Evolutionary conservation across 176 grass and related monocot species (phyloP), one percentile per base, ranked within the genome.

Genomic region (Puccinellia tenuiflora): DNA sequence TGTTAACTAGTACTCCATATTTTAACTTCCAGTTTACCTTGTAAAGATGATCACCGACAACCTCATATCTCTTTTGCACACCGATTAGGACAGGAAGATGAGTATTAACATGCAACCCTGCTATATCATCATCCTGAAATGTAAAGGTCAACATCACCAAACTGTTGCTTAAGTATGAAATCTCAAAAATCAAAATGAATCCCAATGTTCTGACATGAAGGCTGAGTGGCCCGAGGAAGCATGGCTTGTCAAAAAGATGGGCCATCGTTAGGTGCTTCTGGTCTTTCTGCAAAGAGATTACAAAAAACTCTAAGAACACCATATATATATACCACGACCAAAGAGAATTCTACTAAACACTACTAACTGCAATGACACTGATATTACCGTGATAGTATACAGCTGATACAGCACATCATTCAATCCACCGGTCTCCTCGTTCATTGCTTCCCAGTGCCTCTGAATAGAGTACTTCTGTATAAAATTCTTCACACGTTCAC

Each of bases 181-280:
- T 29, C 7, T 28, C 39, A 46, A n/a, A 40, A 46, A 16, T 17
- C 22, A 5, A 46, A 28, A 46, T 72, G 68, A 18, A 71, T 46
- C 68, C 6, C 68, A 17, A 17, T 43, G 21, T 83, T 64, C 85
- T 81, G n/a, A 98, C 95, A 88, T 93, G 90, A 53, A 98, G 74
- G 55, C 88, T 83, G 74, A 98, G 92, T 25, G 93, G 88, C 46
- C 95, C 92, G 7, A 98, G 90, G 86, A 98, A 98, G 83, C 95
- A 98, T 2, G 90, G 90, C 30, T 98, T 98, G 39, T 98, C 90
- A 28, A 98, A 98, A 80, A 98, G 95, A 92, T 94, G 92, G n/a
- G 95, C 92, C 83, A 98, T 82, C 2, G 86, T 88, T 35, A 98
- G 67, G 89, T 98, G 95, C 77, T 90, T 98, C 64, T 89, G 85